Percentiles rank a stretch among this genome's conserved stretches.
Conservation (phyloP, 305 asterid species). For the Ilex paraguariensis region DNA sequence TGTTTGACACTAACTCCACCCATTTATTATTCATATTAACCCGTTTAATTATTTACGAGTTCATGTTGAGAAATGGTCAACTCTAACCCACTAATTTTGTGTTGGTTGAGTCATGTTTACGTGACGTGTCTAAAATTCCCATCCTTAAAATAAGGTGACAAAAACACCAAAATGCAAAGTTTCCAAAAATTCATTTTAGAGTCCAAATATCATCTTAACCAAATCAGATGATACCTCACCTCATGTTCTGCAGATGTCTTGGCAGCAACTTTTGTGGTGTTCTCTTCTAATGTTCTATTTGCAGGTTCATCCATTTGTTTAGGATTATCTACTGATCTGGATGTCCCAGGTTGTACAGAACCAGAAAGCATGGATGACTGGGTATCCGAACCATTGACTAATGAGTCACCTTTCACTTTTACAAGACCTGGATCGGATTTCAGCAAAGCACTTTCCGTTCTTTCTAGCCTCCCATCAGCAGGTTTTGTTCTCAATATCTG, state of each 20-base stretch:
- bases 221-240: constrained; percentile 76
- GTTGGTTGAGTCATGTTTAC: no score
- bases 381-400: constrained; percentile 42
- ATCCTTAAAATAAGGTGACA: no score
- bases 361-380: constrained; percentile 39
- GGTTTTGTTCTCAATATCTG: constrained; percentile 34
- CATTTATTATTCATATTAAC: no score
- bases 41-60: no score
- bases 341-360: constrained; percentile 36
- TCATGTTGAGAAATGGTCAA: no score
- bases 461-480: constrained; percentile 53
- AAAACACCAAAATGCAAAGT: no score
- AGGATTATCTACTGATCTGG: constrained; percentile 49
- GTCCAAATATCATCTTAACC: not conserved
- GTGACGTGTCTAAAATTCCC: no score
- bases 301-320: constrained; percentile 60
- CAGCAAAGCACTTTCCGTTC: constrained; percentile 38
- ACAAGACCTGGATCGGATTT: constrained; percentile 44
- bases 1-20: no score
- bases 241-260: constrained; percentile 67
- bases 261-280: constrained; percentile 35
- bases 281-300: constrained; percentile 62
- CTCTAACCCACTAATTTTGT: no score
- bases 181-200: no score
- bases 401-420: constrained; percentile 41